Evolutionary conservation across 805 yeast species (phyloP).

Genomic region (Saccharomycopsis sp.): DNA sequence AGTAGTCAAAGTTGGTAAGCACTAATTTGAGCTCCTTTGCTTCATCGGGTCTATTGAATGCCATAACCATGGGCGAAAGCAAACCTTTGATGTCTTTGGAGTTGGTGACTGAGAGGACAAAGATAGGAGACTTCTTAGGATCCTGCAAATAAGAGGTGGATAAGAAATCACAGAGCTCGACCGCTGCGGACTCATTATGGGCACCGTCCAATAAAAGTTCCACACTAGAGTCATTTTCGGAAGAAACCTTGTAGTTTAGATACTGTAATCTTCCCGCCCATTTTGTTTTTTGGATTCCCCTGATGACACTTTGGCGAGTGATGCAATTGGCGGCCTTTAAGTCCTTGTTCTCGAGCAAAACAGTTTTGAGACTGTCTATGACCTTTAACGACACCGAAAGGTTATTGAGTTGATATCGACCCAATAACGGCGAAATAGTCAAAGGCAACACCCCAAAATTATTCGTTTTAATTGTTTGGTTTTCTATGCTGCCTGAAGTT

Average conservation of each 20-base stretch:
- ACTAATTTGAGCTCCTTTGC: conserved; percentile 44
- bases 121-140: conserved; percentile 28
- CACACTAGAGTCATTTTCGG: conserved; percentile 22
- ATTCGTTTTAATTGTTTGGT: conserved; percentile 24
- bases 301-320: conserved; percentile 30
- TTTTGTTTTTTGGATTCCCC: conserved; percentile 47
- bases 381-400: conserved; percentile 60
- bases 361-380: conserved; percentile 33
- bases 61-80: conserved; percentile 41
- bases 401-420: conserved; percentile 68
- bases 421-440: conserved; percentile 51
- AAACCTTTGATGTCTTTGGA: conserved; percentile 58
- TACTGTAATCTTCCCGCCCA: conserved; percentile 91
- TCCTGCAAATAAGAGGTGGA: conserved; percentile 23
- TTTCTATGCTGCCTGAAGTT: conserved; percentile 13
- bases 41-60: conserved; percentile 5
- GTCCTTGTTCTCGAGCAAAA: conserved; percentile 17
- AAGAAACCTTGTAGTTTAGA: conserved; percentile 28
- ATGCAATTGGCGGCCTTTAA: conserved; percentile 27
- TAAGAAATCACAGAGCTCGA: conserved; percentile 56
- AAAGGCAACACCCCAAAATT: conserved; percentile 29
- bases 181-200: conserved; percentile 81
- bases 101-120: conserved; percentile 67
- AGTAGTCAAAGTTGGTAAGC: conserved; percentile 51
- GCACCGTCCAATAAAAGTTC: conserved; percentile 78